Evolutionary conservation across 2,329 filamentous ascomycete genomes (phyloP).

Genomic region (Penicillium psychrosexuale): DNA sequence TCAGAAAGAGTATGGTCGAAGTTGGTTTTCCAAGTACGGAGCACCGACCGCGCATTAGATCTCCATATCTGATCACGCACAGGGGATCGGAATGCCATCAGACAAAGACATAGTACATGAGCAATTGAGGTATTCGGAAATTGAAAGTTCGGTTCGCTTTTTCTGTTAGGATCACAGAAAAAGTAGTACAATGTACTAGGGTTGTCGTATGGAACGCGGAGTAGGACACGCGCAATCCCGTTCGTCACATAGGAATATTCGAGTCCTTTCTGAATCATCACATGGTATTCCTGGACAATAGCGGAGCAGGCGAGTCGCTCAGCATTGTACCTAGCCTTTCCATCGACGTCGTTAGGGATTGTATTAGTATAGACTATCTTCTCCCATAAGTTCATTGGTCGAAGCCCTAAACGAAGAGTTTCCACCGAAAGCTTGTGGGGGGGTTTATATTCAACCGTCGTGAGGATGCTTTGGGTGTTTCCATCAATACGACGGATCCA

Average conservation of each 20-base stretch:
- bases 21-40: constrained; percentile 17
- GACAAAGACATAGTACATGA: constrained; percentile 10
- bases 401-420: too few species aligned
- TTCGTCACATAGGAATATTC: constrained; percentile 28
- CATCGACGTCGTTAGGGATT: constrained; percentile 6
- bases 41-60: constrained; percentile 5
- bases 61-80: constrained; percentile 19
- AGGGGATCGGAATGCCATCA: constrained; percentile 4
- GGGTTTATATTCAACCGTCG: too few species aligned
- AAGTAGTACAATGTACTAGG: constrained; percentile 26
- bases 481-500: not conserved
- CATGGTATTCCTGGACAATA: constrained; percentile 25
- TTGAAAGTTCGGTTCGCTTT: too few species aligned
- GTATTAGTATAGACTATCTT: constrained; percentile 5
- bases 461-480: too few species aligned
- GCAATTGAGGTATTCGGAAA: constrained; percentile 17
- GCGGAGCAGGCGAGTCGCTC: constrained; percentile 16
- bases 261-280: constrained; percentile 29
- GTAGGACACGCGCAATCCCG: constrained; percentile 20
- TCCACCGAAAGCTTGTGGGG: too few species aligned
- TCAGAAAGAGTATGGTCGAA: constrained; percentile 15
- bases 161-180: constrained; percentile 21
- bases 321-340: constrained; percentile 21
- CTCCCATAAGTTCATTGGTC: too few species aligned
- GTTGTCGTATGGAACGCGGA: constrained; percentile 21